Evolutionary conservation across 768 basidiomycete species (phyloP), one percentile per base, ranked within the genome.

Genomic region (Suillus discolor): DNA sequence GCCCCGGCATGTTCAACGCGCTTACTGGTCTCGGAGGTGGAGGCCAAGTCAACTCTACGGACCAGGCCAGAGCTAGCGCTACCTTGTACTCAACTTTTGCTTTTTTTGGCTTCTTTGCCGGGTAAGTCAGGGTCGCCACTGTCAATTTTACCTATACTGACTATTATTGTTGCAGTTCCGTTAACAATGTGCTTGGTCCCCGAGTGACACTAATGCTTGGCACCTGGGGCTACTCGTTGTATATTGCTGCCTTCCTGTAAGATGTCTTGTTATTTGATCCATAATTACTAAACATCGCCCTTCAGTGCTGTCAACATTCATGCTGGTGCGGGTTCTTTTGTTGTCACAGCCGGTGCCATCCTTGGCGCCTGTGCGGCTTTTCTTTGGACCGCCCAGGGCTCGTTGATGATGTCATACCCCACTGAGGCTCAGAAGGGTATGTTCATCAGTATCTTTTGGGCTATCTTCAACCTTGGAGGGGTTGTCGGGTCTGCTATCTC

Each of bases 11-110:
- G 64, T 93, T 91, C 78, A 94, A 93, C 71, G 87, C 92, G 0
- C 79, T 93, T 71, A 89, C 86, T 63, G 92, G 93, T 41, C 82
- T 96, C 54, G 93, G 94, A 5, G 92, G 84, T 53, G 92, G 91
- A 51, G 93, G 93, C 0, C 90, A 91, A 75, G 72, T 92, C 51
- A 87, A 91, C 70, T 62, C 84, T 4, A 81, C 79, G 3, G 90
- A 86, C 11, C 84, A 83, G 71, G 88, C 91, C 12, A 91, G 93
- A 70, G 83, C 90, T 4, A 92, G 86, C 69, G 78, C 87, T 0
- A 85, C 89, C 1, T 74, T 92, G 6, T 93, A 94, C 67, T 74
- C 86, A 0, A 85, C 84, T 9, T 89, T 89, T 70, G 85, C 88
- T 23, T 78, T 84, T 69, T 81, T 81, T 5, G 86, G 84, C 4